Evolutionary conservation across 2,329 filamentous ascomycete species (phyloP), one percentile per base, ranked within the genome.

Genomic region (Curvularia sp.): DNA sequence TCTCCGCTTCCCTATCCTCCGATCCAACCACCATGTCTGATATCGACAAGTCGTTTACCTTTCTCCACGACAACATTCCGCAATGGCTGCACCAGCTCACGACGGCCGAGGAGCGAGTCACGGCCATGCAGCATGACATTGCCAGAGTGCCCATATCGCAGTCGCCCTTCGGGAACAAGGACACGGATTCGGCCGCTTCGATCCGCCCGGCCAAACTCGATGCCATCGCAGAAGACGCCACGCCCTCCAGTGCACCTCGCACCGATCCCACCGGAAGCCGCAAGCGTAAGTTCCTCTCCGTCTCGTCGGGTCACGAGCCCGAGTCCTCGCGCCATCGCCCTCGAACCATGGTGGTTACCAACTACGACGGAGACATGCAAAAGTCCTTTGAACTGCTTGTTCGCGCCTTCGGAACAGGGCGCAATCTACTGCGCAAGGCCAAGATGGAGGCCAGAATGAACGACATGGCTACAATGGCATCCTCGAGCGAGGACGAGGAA

Each of bases 281-380:
- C 46, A 82, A 83, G 67, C 75, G 80, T 41, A 82, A 82, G 68
- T 76, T 79, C 6, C 69, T 73, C 1, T 82, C 81, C 3, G 65
- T 78, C 22, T 64, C 70, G 6, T 81, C 80, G 3, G 78, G 72
- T 18, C 69, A 73, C 42, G 64, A 68, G 7, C 79, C 78, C 6
- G 77, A 75, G 3, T 78, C 81, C 0, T 76, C 81, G 10, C 86
- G 87, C 61, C 90, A 89, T 73, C 87, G 90, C 54, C 88, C 87
- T 3, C 86, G 89, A 64, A 88, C 84, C 57, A 90, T 92, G 83
- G 89, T 94, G 47, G 88, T 95, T 41, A 90, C 97, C n/a, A 93
- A 92, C 77, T 97, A 97, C 74, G 93, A 97, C 73, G 91, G 90
- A 66, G 89, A 92, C 61, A 89, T 96, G 3, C 93, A 97, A 73